These are phyloP conservation scores for Wickerhamomyces sp. DNA, from an alignment of 1,139 yeast species.

Conservation along the genomic window DNA sequence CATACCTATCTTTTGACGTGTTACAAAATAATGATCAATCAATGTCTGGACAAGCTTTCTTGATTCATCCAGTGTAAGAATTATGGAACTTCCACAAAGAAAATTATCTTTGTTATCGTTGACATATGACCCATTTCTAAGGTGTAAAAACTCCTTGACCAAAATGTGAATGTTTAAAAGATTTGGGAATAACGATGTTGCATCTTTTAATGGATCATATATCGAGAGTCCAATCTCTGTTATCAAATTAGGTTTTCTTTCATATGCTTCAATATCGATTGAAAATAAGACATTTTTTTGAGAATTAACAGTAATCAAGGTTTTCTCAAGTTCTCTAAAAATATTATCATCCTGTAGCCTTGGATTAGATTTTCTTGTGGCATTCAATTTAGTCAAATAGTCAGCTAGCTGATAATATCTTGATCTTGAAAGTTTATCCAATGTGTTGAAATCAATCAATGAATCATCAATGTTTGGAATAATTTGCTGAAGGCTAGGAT, in stretches of 20 bases:
- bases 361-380: constrained; percentile 9
- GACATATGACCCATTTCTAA: constrained; percentile 54
- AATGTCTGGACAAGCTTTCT: constrained; percentile 37
- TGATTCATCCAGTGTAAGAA: constrained; percentile 36
- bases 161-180: constrained; percentile 52
- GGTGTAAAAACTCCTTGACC: constrained; percentile 42
- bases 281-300: constrained; percentile 40
- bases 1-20: constrained; percentile 15
- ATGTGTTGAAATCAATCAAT: background rate
- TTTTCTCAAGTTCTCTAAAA: constrained; percentile 6
- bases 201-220: constrained; percentile 47
- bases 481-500: background rate
- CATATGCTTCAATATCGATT: constrained; percentile 68
- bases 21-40: constrained; percentile 37
- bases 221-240: constrained; percentile 70
- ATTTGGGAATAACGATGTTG: constrained; percentile 37
- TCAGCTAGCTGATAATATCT: constrained; percentile 5
- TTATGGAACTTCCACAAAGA: constrained; percentile 49
- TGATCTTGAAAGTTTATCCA: constrained; percentile 9
- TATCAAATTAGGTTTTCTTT: constrained; percentile 37
- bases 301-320: constrained; percentile 23
- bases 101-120: constrained; percentile 56
- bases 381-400: constrained; percentile 6
- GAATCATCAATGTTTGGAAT: constrained; percentile 6
- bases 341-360: constrained; percentile 5